Conservation (phyloP, 108 stramenopile genomes). For the Cyclostephanos invisitatus region DNA sequence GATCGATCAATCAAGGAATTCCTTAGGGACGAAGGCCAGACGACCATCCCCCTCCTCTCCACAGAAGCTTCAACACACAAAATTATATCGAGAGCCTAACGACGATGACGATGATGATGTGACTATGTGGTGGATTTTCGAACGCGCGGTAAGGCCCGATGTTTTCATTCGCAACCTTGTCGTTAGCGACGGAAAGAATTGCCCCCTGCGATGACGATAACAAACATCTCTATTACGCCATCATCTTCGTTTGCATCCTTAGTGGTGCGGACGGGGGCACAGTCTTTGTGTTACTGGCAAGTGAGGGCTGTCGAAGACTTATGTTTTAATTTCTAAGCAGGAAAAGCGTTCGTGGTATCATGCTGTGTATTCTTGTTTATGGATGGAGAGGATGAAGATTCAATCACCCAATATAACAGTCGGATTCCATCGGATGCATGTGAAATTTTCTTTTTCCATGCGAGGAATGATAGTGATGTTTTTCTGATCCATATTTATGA, state of each 20-base stretch:
- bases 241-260: conserved; percentile 13
- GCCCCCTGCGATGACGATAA: conserved; percentile 47
- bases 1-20: too few species aligned
- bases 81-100: too few species aligned
- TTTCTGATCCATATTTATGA: conserved; percentile 40
- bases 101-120: too few species aligned
- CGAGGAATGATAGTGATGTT: conserved; percentile 43
- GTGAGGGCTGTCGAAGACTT: conserved; percentile 52
- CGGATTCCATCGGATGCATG: conserved; percentile 48
- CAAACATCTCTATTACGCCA: conserved; percentile 39
- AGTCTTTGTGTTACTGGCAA: conserved; percentile 37
- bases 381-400: conserved; percentile 33
- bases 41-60: too few species aligned
- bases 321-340: conserved; percentile 60
- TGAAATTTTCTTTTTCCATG: conserved; percentile 1
- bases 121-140: too few species aligned
- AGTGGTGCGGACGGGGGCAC: neutral
- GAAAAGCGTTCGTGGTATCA: too few species aligned
- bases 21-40: too few species aligned
- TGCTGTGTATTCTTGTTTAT: neutral
- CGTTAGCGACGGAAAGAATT: neutral
- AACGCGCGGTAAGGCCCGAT: too few species aligned
- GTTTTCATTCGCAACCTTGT: too few species aligned
- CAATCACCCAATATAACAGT: conserved; percentile 49
- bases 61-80: too few species aligned